A percentile compares a stretch with the other conserved stretches of the same genome.
Conservation (phyloP, 2,329 filamentous ascomycete species). For the Neonectria punicea region DNA sequence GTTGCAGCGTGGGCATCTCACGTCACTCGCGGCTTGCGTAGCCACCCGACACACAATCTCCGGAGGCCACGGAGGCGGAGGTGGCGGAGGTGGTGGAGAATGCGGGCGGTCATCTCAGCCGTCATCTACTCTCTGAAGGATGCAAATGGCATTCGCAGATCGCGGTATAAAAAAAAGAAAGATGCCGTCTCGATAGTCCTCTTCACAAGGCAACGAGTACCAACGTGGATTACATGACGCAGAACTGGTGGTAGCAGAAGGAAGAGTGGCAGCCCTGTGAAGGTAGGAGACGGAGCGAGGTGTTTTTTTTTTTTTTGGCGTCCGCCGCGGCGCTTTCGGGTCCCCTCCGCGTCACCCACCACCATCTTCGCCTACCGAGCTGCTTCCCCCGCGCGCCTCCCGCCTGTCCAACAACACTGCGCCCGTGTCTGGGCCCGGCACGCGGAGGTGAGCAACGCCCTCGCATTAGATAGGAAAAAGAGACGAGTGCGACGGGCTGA, state of each 20-base stretch:
- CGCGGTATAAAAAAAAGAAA: too few species aligned
- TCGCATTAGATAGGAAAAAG: neutral
- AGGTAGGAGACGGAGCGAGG: neutral
- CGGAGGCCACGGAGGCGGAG: constrained; percentile 15
- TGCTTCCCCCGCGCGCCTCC: neutral
- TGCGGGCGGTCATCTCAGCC: neutral
- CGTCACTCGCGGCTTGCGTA: constrained; percentile 11
- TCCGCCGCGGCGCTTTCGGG: constrained; percentile 9
- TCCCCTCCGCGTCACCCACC: constrained; percentile 16
- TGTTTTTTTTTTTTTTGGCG: neutral
- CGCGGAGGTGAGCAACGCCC: neutral
- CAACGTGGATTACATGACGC: neutral
- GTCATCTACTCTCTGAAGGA: neutral
- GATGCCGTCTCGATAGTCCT: neutral
- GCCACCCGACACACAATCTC: constrained; percentile 12
- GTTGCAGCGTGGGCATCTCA: constrained; percentile 10
- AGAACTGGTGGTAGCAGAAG: neutral
- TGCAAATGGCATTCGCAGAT: neutral
- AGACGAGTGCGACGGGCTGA: neutral
- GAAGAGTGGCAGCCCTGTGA: neutral
- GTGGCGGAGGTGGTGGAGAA: constrained; percentile 11
- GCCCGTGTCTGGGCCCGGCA: neutral
- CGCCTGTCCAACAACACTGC: neutral
- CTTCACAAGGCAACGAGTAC: neutral
- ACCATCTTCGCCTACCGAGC: neutral